phyloP scores from a whole-genome alignment of 2,329 filamentous ascomycete genomes.

The Tolypocladium pustulatum region DNA sequence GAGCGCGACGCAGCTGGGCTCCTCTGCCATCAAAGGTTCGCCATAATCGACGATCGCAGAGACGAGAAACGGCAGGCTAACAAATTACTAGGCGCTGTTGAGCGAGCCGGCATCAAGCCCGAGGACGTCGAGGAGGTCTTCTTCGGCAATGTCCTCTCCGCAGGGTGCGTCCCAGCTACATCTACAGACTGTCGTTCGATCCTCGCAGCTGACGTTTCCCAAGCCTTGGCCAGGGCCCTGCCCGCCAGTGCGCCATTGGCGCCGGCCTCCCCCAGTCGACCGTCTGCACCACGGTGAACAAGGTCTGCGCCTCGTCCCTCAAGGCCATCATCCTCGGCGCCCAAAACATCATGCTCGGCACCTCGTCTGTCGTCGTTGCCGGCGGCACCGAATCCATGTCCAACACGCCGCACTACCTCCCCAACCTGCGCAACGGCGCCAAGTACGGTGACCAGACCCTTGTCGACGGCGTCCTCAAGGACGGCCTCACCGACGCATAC shows the following conservation, averaged over 20 bases:
- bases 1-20: conserved; percentile 76
- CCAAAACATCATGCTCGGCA: conserved; percentile 96
- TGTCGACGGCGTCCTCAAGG: conserved; percentile 85
- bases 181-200: background rate
- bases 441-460: conserved; percentile 91
- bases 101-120: conserved; percentile 78
- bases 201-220: background rate
- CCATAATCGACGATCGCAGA: background rate
- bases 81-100: conserved; percentile 53
- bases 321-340: conserved; percentile 93
- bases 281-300: conserved; percentile 92
- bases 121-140: conserved; percentile 92
- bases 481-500: conserved; percentile 90
- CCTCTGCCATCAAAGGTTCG: conserved; percentile 83
- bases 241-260: conserved; percentile 83
- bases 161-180: conserved; percentile 54
- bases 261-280: conserved; percentile 74
- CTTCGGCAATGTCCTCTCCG: conserved; percentile 96
- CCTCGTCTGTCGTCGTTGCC: conserved; percentile 83
- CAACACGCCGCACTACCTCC: conserved; percentile 92
- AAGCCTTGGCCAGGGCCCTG: conserved; percentile 91
- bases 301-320: conserved; percentile 91
- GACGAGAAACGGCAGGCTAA: conserved; percentile 2
- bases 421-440: conserved; percentile 71
- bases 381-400: conserved; percentile 98